Evolutionary conservation across 345 rosid genomes (phyloP), one percentile per base, ranked within the genome.

Genomic region (Rhodomyrtus tomentosa): DNA sequence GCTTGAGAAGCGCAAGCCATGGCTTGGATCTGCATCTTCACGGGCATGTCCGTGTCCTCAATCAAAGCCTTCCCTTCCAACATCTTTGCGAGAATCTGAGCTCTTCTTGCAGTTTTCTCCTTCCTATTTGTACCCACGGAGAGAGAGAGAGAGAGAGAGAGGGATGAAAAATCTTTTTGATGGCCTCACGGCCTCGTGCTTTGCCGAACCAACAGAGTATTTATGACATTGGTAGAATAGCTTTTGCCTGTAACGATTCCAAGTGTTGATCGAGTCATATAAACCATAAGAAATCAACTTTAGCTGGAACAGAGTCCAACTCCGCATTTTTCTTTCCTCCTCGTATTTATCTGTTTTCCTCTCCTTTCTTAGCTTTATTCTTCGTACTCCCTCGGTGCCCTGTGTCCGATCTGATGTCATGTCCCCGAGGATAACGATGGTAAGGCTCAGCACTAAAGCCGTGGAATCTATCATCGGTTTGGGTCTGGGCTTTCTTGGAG

Each of bases 21-120:
- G 81, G 98, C 99, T 56, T 93, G 92, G 73, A 88, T 83, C 91
- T 95, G 99, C 99, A 96, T 94, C 93, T 94, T 95, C 89, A 89
- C 36, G 42, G 99, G 95, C 99, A 96, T 96, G 50, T 96, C 98
- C 83, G 98, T 92, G 89, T 96, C 99, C 85, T 95, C 94, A 4
- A 91, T 29, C 91, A 85, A 45, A 73, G 90, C 93, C 74, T 88
- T 90, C 27, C 92, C 93, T 84, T 90, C 90, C 90, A 91, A 86
- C 93, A 91, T 91, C 85, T 86, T 82, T 36, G 50, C 86, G 49
- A 59, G 7, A 0, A 5, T 16, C 59, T 2, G 40, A 38, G 76
- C 76, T 32, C 10, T 21, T 18, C 76, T 9, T 4, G 76, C 76
- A 21, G 24, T 32, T 4, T 4, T 36, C 13, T 36, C 45, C 13